Percentiles rank a stretch among this genome's conserved stretches.
phyloP scores from a whole-genome alignment of 495 filamentous ascomycete genomes.

The Penicillium canariense region DNA sequence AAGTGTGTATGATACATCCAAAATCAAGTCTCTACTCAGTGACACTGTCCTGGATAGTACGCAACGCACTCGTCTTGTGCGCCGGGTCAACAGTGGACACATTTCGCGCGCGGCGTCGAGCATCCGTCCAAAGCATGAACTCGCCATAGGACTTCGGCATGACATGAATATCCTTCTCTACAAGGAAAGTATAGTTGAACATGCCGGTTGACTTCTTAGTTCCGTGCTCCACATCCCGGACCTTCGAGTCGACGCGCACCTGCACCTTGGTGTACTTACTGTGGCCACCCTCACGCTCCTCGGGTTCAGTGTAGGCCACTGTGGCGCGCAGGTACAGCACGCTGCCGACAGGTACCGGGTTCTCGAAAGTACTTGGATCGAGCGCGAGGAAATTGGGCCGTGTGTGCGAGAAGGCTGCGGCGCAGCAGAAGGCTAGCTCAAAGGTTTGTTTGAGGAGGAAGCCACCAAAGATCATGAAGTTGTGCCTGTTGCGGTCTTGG shows the following conservation, averaged over 20 bases:
- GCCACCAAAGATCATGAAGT: slow-evolving; percentile 89
- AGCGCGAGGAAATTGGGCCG: slow-evolving; percentile 75
- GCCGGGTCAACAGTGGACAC: slow-evolving; percentile 36
- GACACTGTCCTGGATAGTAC: slow-evolving; percentile 44
- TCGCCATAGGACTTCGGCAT: slow-evolving; percentile 74
- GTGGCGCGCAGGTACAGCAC: slow-evolving; percentile 78
- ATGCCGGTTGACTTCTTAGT: slow-evolving; percentile 72
- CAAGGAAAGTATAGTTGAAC: slow-evolving; percentile 84
- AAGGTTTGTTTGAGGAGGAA: slow-evolving; percentile 81
- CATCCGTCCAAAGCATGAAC: slow-evolving; percentile 80
- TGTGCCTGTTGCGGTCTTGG: slow-evolving; percentile 79
- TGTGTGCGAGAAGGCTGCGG: slow-evolving; percentile 71
- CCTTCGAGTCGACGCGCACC: slow-evolving; percentile 72
- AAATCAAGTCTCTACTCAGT: slow-evolving; percentile 37
- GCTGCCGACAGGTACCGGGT: slow-evolving; percentile 79
- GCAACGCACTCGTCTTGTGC: slow-evolving; percentile 38
- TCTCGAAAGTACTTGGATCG: slow-evolving; percentile 79
- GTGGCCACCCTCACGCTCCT: slow-evolving; percentile 31
- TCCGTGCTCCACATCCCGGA: slow-evolving; percentile 75
- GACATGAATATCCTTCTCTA: slow-evolving; percentile 68
- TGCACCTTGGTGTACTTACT: slow-evolving; percentile 65
- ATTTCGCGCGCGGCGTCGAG: slow-evolving; percentile 56
- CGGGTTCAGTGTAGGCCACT: slow-evolving; percentile 74
- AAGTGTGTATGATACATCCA: no score
- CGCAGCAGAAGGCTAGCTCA: slow-evolving; percentile 85